Percentiles rank a stretch among this genome's conserved stretches.
Conservation (phyloP, 768 basidiomycete genomes). For the Gautieria morchelliformis region DNA sequence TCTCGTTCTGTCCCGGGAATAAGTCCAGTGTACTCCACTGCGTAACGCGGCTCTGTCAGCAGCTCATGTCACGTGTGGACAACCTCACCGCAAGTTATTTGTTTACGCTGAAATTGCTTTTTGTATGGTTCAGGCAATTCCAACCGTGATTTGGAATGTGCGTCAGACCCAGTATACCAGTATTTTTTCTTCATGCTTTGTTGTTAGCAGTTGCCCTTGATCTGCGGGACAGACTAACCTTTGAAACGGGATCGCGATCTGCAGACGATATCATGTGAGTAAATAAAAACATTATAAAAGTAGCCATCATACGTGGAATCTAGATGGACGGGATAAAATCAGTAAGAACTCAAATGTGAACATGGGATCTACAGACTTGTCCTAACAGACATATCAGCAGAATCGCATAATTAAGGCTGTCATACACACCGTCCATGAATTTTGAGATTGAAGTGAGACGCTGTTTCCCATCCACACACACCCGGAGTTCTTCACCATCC, state of each 20-base stretch:
- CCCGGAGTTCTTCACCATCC: slow-evolving; percentile 29
- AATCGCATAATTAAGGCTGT: background rate
- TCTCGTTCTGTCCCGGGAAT: slow-evolving; percentile 56
- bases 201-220: background rate
- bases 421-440: slow-evolving; percentile 33
- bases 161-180: slow-evolving; percentile 48
- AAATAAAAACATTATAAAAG: background rate
- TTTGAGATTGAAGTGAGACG: slow-evolving; percentile 37
- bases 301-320: slow-evolving; percentile 4
- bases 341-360: background rate
- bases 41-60: background rate
- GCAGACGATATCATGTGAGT: slow-evolving; percentile 14
- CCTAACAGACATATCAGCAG: background rate
- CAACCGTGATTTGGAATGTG: slow-evolving; percentile 31
- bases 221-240: background rate
- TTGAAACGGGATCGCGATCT: slow-evolving; percentile 51
- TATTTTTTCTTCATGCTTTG: slow-evolving; percentile 34
- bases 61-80: background rate
- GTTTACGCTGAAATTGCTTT: slow-evolving; percentile 40
- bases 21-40: slow-evolving; percentile 62
- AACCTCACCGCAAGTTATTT: slow-evolving; percentile 57
- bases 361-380: background rate
- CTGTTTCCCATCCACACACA: slow-evolving; percentile 48
- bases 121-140: slow-evolving; percentile 48
- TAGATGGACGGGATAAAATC: slow-evolving; percentile 8